A percentile compares a stretch with the other conserved stretches of the same genome.
phyloP scores from a whole-genome alignment of 2,329 filamentous ascomycete species.

The Onygena corvina region DNA sequence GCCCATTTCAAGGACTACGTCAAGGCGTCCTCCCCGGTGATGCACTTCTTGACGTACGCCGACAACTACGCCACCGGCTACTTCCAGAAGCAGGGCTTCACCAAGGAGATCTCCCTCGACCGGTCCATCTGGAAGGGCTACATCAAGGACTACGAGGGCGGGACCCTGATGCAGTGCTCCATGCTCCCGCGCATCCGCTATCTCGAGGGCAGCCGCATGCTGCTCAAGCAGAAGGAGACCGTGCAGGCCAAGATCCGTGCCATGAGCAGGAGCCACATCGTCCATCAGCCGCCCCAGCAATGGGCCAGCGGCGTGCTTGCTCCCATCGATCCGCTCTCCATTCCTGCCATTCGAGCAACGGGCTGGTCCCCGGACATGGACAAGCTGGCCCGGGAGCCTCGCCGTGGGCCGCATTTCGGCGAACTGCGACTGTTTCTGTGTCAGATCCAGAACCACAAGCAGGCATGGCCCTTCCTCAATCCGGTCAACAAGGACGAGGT shows the following conservation, averaged over 20 bases:
- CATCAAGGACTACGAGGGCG: slow-evolving; percentile 98
- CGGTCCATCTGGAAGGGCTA: slow-evolving; percentile 96
- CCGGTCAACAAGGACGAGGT: slow-evolving; percentile 95
- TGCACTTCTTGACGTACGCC: slow-evolving; percentile 97
- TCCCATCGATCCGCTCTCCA: slow-evolving; percentile 70
- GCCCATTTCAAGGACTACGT: slow-evolving; percentile 96
- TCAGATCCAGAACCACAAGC: slow-evolving; percentile 84
- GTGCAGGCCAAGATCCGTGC: slow-evolving; percentile 91
- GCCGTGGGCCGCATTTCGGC: slow-evolving; percentile 92
- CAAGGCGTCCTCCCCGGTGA: slow-evolving; percentile 88
- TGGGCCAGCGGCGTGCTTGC: slow-evolving; percentile 64
- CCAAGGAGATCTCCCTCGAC: slow-evolving; percentile 91
- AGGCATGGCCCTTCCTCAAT: slow-evolving; percentile 86
- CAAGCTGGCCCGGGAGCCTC: slow-evolving; percentile 82
- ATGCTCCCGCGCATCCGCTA: slow-evolving; percentile 95
- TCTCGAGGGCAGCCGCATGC: slow-evolving; percentile 81
- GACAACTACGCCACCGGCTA: slow-evolving; percentile 99
- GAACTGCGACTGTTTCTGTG: slow-evolving; percentile 84
- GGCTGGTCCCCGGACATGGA: slow-evolving; percentile 99
- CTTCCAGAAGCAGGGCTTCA: slow-evolving; percentile 98
- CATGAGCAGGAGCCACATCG: slow-evolving; percentile 73
- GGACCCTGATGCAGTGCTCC: slow-evolving; percentile 97
- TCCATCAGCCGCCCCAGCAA: slow-evolving; percentile 72
- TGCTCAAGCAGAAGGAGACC: slow-evolving; percentile 92
- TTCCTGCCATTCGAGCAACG: slow-evolving; percentile 76